Conservation (phyloP, 495 filamentous ascomycete genomes). For the Tuber indicum region DNA sequence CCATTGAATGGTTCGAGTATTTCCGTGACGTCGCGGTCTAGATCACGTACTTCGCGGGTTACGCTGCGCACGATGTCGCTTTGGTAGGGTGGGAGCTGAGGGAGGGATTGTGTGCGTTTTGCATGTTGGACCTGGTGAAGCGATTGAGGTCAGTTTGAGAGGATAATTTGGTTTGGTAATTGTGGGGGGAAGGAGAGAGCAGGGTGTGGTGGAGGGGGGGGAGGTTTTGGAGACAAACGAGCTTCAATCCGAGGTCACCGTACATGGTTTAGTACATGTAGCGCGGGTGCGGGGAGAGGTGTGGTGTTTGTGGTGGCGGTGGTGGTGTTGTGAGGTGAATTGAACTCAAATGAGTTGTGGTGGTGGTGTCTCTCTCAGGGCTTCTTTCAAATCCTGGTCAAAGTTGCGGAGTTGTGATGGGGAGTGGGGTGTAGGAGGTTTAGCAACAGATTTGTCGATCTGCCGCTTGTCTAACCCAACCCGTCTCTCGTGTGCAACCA, state of each 20-base stretch:
- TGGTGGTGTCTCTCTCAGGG: background rate
- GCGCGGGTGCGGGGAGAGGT: conserved; percentile 5
- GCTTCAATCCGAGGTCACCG: conserved; percentile 81
- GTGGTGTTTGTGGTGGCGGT: background rate
- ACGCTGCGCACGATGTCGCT: conserved; percentile 83
- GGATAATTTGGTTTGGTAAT: conserved; percentile 22
- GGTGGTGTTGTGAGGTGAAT: background rate
- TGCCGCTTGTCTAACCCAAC: background rate
- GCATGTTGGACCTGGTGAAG: conserved; percentile 80
- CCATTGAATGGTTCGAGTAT: conserved; percentile 76
- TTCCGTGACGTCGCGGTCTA: conserved; percentile 78
- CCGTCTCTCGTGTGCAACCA: background rate
- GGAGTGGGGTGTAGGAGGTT: background rate
- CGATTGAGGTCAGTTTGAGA: conserved; percentile 8
- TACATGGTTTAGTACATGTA: conserved; percentile 57
- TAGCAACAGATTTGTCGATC: background rate
- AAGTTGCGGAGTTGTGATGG: background rate
- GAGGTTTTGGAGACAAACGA: conserved; percentile 48
- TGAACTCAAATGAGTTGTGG: background rate
- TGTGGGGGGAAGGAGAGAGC: background rate
- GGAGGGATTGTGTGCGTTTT: conserved; percentile 84
- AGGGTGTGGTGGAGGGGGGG: conserved; percentile 15
- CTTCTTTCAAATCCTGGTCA: background rate
- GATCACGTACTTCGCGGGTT: conserved; percentile 85
- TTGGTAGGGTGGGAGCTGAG: conserved; percentile 86